These are phyloP conservation scores for Coleophoma cylindrospora DNA, from an alignment of 2,329 filamentous ascomycete species.

Conservation along the genomic window DNA sequence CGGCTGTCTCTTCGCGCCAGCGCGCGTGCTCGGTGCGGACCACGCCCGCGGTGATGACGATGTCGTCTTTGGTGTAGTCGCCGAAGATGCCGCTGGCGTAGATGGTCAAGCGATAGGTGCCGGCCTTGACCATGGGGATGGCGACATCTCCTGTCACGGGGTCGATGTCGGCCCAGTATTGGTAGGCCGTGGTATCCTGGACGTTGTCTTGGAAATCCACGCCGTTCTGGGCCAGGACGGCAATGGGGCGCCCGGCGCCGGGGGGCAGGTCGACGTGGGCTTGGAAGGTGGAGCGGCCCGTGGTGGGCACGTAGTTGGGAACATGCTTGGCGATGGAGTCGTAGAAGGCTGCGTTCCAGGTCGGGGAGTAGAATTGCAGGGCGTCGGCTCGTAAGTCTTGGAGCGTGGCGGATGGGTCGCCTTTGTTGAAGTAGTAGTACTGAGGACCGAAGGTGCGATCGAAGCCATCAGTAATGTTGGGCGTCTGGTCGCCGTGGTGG, in stretches of 20 bases:
- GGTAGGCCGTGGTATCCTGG: slow-evolving; percentile 46
- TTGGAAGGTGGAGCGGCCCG: slow-evolving; percentile 43
- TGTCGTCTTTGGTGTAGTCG: slow-evolving; percentile 47
- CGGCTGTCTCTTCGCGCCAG: slow-evolving; percentile 51
- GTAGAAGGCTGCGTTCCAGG: slow-evolving; percentile 57
- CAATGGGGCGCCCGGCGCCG: slow-evolving; percentile 45
- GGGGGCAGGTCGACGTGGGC: slow-evolving; percentile 45
- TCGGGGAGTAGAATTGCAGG: slow-evolving; percentile 39
- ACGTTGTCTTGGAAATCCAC: slow-evolving; percentile 56
- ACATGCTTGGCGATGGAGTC: slow-evolving; percentile 56
- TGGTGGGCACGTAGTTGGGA: slow-evolving; percentile 51
- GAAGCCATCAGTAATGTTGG: slow-evolving; percentile 60
- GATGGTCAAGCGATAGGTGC: slow-evolving; percentile 56
- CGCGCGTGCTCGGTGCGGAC: slow-evolving; percentile 31
- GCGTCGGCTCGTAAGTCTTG: slow-evolving; percentile 49
- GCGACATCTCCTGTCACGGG: slow-evolving; percentile 36
- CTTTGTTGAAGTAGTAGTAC: slow-evolving; percentile 59
- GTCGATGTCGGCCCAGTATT: slow-evolving; percentile 56
- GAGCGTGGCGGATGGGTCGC: slow-evolving; percentile 38
- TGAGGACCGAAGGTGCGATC: slow-evolving; percentile 61
- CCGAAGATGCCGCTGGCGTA: slow-evolving; percentile 60
- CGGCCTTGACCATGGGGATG: slow-evolving; percentile 50
- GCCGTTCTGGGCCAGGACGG: slow-evolving; percentile 46
- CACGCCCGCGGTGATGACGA: slow-evolving; percentile 34
- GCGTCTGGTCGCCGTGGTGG: slow-evolving; percentile 57